Conservation (phyloP, 306 rosid genomes). For the Quillaja saponaria region DNA sequence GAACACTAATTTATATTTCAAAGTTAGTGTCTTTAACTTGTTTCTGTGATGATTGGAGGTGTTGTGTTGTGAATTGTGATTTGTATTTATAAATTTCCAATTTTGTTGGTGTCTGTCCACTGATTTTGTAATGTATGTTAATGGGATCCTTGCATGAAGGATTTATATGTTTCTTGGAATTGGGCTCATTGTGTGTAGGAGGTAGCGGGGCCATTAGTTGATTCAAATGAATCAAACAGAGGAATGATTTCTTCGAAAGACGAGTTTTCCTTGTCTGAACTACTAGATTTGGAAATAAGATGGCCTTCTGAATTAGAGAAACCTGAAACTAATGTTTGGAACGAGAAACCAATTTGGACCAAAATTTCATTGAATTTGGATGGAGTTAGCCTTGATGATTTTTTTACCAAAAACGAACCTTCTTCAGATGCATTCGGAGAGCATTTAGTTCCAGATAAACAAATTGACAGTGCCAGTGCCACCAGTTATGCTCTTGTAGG, state of each 20-base stretch:
- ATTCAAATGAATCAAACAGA: constrained; percentile 47
- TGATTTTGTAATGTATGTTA: neutral
- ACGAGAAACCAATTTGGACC: constrained; percentile 36
- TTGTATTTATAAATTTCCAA: neutral
- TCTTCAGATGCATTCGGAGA: constrained; percentile 34
- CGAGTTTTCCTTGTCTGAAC: constrained; percentile 63
- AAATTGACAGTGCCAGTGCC: constrained; percentile 17
- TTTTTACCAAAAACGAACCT: constrained; percentile 46
- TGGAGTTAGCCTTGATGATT: constrained; percentile 57
- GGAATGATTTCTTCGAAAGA: constrained; percentile 45
- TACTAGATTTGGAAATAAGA: constrained; percentile 72
- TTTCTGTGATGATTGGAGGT: neutral
- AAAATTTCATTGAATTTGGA: constrained; percentile 52
- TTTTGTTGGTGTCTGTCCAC: constrained; percentile 9
- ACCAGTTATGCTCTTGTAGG: constrained; percentile 36
- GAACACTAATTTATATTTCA: neutral
- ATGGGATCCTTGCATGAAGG: neutral
- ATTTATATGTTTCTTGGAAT: neutral
- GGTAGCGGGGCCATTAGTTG: constrained; percentile 44
- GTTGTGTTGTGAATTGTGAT: neutral
- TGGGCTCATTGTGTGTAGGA: constrained; percentile 57
- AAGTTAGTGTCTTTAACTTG: neutral
- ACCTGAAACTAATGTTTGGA: constrained; percentile 29
- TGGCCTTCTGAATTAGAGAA: constrained; percentile 68
- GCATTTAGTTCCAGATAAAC: constrained; percentile 28